Evolutionary conservation across 2,329 filamentous ascomycete species (phyloP).

Genomic region (Epichloe uncinata): DNA sequence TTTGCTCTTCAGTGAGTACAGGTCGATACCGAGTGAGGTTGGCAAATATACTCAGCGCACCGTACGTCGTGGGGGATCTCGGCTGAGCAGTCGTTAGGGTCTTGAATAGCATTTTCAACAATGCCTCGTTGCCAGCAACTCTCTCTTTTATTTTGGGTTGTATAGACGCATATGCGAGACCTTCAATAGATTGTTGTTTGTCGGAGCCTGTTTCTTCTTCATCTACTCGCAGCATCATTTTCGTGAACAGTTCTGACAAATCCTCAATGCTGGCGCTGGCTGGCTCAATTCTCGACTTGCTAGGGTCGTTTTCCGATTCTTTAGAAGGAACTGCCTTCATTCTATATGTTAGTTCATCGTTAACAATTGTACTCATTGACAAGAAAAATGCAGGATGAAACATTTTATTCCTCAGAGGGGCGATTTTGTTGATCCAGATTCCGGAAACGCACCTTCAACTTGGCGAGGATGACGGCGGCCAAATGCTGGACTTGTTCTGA

Average conservation of each 20-base stretch:
- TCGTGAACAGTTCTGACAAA: slow-evolving; percentile 49
- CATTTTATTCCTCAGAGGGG: neutral
- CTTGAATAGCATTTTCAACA: slow-evolving; percentile 58
- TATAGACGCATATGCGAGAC: slow-evolving; percentile 81
- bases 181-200: slow-evolving; percentile 68
- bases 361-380: slow-evolving; percentile 10
- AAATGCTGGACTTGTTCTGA: slow-evolving; percentile 48
- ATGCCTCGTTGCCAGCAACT: slow-evolving; percentile 51
- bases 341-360: slow-evolving; percentile 35
- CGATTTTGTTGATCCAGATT: neutral
- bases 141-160: slow-evolving; percentile 76
- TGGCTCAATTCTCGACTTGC: slow-evolving; percentile 32
- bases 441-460: slow-evolving; percentile 38
- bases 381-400: neutral
- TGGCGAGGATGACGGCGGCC: slow-evolving; percentile 65
- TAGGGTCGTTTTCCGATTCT: slow-evolving; percentile 23
- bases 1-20: slow-evolving; percentile 72
- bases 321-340: slow-evolving; percentile 41
- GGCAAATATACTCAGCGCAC: slow-evolving; percentile 69
- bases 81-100: slow-evolving; percentile 44
- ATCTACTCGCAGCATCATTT: slow-evolving; percentile 49
- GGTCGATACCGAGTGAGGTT: slow-evolving; percentile 78
- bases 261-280: slow-evolving; percentile 51
- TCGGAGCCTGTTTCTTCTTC: slow-evolving; percentile 35
- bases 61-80: slow-evolving; percentile 66